Evolutionary conservation across 345 rosid genomes (phyloP).

Genomic region (Excoecaria cochinchinensis): DNA sequence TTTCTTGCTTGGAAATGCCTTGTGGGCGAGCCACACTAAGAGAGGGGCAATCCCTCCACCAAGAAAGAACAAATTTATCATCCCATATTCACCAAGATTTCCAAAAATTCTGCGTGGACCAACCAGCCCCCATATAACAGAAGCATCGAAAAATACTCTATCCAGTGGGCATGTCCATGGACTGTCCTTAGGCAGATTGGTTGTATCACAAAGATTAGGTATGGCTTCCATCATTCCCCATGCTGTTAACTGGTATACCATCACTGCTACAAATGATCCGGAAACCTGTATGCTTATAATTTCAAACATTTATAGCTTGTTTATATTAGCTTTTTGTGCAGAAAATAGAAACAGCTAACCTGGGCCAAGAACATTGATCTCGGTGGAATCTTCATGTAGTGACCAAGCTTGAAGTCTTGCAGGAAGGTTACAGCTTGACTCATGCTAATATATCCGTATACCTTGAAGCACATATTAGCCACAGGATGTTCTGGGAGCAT

Average conservation of each 20-base stretch:
- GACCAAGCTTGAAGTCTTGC: conserved; percentile 79
- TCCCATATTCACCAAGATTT: conserved; percentile 56
- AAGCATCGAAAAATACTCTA: conserved; percentile 65
- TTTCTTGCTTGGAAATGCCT: conserved; percentile 48
- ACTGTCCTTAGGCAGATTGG: conserved; percentile 50
- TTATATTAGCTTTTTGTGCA: neutral
- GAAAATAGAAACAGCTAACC: conserved; percentile 26
- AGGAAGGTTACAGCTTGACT: conserved; percentile 66
- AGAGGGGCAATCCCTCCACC: conserved; percentile 63
- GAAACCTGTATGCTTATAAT: conserved; percentile 47
- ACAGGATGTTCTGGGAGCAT: conserved; percentile 76
- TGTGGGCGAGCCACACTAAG: conserved; percentile 64
- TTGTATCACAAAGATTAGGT: conserved; percentile 64
- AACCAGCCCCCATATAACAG: conserved; percentile 83
- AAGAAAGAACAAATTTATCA: conserved; percentile 68
- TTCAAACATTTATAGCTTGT: neutral
- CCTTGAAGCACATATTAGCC: conserved; percentile 94
- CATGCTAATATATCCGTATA: conserved; percentile 86
- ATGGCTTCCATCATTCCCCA: conserved; percentile 80
- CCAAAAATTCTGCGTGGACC: conserved; percentile 85
- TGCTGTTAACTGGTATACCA: conserved; percentile 59
- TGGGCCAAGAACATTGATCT: conserved; percentile 83
- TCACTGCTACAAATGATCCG: conserved; percentile 57
- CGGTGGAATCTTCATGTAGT: conserved; percentile 93
- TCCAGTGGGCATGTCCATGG: conserved; percentile 82